Evolutionary conservation across 2,329 filamentous ascomycete genomes (phyloP), one percentile per base, ranked within the genome.

Genomic region (Alternaria atra): DNA sequence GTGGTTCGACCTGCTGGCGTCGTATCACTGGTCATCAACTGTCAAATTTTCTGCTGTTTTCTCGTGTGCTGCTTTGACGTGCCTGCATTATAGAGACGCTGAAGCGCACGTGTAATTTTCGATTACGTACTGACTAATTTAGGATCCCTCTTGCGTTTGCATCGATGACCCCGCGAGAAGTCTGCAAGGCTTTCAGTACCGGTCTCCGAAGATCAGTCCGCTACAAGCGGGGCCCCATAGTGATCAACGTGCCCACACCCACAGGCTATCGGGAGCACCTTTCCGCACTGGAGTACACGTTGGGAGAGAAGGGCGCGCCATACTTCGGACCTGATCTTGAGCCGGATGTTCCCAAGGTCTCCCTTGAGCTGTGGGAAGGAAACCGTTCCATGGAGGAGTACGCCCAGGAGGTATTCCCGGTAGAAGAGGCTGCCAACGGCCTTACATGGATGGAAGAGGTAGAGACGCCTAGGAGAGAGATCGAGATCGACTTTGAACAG

Each of bases 381-480:
- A 93, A 93, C 68, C 86, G 95, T 55, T 91, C 92, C 30, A 86
- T 98, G 69, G 93, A 97, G 76, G 95, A 98, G 79, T 99, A 98
- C 77, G 94, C 94, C 1, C 86, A 91, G 50, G 95, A 98, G 77
- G 93, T 96, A 29, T 98, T 98, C 72, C 92, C 93, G 0, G 86
- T 97, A 12, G 95, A 99, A 79, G 95, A 99, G 80, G 91, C 94
- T 70, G 93, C 93, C 32, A 98, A 98, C 76, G 94, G 94, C 5
- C 82, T 95, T 73, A 92, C 91, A 15, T 99, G 95, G 95, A 98
- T 97, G 94, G 81, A 83, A 63, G 83, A 85, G 75, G 79, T 80
- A 65, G 76, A 78, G 63, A 78, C 74, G 67, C 76, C 76, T 63
- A 69, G 66, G 55, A 72, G 72, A 58, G 74, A 75, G 62, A 63